Evolutionary conservation across 2,329 filamentous ascomycete species (phyloP).

Genomic region (Trichoderma afroharzianum): DNA sequence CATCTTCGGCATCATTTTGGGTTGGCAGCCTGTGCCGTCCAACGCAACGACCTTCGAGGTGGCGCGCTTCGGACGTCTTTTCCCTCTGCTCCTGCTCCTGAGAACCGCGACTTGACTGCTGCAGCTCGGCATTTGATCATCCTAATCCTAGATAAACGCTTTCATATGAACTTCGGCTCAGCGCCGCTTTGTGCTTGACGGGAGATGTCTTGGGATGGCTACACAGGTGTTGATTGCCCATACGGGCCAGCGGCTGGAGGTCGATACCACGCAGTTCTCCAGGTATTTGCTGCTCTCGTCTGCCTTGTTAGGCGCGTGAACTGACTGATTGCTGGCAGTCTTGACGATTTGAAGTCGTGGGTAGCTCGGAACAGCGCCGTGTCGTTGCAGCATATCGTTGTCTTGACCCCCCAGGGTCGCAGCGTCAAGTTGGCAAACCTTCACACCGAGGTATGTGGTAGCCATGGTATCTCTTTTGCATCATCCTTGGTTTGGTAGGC

Average conservation of each 20-base stretch:
- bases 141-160: neutral
- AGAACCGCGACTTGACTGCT: neutral
- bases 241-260: constrained; percentile 79
- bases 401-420: constrained; percentile 80
- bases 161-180: constrained; percentile 20
- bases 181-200: constrained; percentile 29
- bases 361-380: constrained; percentile 73
- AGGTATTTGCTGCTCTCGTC: constrained; percentile 50
- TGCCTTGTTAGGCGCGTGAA: constrained; percentile 8
- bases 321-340: constrained; percentile 42
- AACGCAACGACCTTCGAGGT: neutral
- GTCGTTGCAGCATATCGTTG: constrained; percentile 73
- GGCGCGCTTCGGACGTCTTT: neutral
- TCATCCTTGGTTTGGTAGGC: neutral
- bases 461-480: neutral
- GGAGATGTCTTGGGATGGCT: constrained; percentile 69
- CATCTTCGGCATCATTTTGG: neutral
- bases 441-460: constrained; percentile 65
- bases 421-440: constrained; percentile 78
- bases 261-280: constrained; percentile 71
- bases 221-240: constrained; percentile 89
- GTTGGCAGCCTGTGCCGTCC: constrained; percentile 3
- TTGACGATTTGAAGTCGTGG: constrained; percentile 83
- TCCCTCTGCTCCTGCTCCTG: no score
- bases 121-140: neutral